Conservation (phyloP, 768 basidiomycete species). For the Xanthoconium stramineum region DNA sequence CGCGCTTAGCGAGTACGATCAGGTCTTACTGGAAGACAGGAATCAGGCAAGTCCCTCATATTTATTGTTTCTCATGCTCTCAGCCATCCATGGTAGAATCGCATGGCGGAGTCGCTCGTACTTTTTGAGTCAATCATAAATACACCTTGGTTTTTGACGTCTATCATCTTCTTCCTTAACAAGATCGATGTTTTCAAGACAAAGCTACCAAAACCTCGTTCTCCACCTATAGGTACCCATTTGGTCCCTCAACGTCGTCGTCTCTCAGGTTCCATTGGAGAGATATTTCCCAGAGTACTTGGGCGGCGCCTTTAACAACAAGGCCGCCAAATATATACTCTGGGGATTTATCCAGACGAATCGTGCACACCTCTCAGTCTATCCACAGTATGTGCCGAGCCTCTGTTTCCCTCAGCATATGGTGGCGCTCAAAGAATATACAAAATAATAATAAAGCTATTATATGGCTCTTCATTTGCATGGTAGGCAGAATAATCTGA, state of each 20-base stretch:
- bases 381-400: conserved; percentile 69
- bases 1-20: conserved; percentile 73
- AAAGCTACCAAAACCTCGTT: conserved; percentile 55
- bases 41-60: conserved; percentile 23
- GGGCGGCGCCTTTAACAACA: conserved; percentile 86
- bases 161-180: conserved; percentile 66
- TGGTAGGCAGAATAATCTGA: too few species aligned
- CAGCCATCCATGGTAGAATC: conserved; percentile 44
- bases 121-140: conserved; percentile 79
- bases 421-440: too few species aligned
- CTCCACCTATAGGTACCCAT: rapidly evolving
- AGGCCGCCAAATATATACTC: conserved; percentile 90
- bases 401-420: too few species aligned
- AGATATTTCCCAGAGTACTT: conserved; percentile 86
- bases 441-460: too few species aligned
- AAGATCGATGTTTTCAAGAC: conserved; percentile 77
- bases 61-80: not conserved
- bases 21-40: conserved; percentile 62
- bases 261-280: conserved; percentile 62
- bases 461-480: too few species aligned
- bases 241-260: not conserved
- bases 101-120: conserved; percentile 70
- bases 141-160: conserved; percentile 72
- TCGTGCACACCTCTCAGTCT: conserved; percentile 77
- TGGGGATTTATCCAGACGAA: conserved; percentile 96